These are phyloP conservation scores for Hypoxylon perforatum DNA, from an alignment of 495 filamentous ascomycete genomes.

Conservation along the genomic window DNA sequence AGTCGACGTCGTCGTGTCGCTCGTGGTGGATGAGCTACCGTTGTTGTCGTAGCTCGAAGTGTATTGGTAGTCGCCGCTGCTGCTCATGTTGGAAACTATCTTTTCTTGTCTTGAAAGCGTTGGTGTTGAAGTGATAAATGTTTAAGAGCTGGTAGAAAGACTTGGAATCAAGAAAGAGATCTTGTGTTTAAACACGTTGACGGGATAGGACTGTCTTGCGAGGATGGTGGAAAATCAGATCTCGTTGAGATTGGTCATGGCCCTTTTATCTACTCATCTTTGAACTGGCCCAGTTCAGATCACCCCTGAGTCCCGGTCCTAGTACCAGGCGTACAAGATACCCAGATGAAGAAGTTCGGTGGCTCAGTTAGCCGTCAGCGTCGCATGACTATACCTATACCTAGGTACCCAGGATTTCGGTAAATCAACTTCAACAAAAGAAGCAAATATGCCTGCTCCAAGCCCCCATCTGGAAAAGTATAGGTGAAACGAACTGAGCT, in stretches of 20 bases:
- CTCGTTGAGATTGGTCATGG: background rate
- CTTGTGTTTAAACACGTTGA: no score
- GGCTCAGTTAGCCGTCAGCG: conserved; percentile 33
- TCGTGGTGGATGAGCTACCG: background rate
- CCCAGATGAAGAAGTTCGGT: conserved; percentile 1
- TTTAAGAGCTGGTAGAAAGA: no score
- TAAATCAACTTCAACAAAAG: conserved; percentile 19
- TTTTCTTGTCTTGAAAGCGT: background rate
- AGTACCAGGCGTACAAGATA: conserved; percentile 8
- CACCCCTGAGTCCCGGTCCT: background rate
- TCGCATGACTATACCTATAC: conserved; percentile 37
- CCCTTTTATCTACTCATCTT: background rate
- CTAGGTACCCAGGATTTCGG: background rate
- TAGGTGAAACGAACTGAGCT: conserved; percentile 12
- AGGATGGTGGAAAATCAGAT: background rate
- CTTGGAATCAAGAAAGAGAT: no score
- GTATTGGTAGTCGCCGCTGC: background rate
- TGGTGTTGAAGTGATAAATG: no score
- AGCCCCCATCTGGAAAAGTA: conserved; percentile 12
- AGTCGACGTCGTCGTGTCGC: background rate
- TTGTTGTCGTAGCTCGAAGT: background rate
- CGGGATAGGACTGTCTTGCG: background rate
- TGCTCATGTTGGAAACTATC: background rate
- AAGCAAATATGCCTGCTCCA: conserved; percentile 19
- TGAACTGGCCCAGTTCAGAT: background rate